A percentile compares a stretch with the other conserved stretches of the same genome.
Evolutionary conservation across 495 filamentous ascomycete species (phyloP).

Genomic region (Pseudotulostoma volvatum): DNA sequence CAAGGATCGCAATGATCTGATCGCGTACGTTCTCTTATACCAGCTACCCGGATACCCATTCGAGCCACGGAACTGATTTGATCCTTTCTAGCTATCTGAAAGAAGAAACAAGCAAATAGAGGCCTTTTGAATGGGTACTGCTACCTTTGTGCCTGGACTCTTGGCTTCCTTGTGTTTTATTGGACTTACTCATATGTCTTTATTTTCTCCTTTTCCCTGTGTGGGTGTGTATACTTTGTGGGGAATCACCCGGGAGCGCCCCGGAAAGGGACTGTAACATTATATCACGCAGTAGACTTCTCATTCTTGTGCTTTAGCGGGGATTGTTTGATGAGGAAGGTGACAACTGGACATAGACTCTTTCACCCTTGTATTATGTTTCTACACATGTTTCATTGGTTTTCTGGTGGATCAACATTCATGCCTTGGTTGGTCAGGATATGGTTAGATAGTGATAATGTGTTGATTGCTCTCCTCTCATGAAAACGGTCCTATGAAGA

Average conservation of each 20-base stretch:
- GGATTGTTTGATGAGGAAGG: too few species aligned
- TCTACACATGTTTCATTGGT: too few species aligned
- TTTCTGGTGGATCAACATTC: too few species aligned
- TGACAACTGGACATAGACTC: background rate
- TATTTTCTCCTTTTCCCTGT: too few species aligned
- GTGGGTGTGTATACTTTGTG: too few species aligned
- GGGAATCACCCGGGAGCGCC: too few species aligned
- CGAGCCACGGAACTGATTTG: slow-evolving; percentile 1
- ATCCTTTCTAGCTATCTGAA: background rate
- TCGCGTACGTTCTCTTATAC: slow-evolving; percentile 53
- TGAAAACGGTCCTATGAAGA: too few species aligned
- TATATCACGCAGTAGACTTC: background rate
- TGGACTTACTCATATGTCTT: too few species aligned
- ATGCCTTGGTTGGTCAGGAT: too few species aligned
- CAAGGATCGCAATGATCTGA: slow-evolving; percentile 98
- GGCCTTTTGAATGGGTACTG: background rate
- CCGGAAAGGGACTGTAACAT: background rate
- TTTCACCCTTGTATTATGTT: background rate
- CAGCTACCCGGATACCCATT: background rate
- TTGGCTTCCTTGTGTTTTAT: too few species aligned
- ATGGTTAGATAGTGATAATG: too few species aligned
- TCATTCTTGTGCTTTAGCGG: background rate
- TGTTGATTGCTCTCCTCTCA: too few species aligned
- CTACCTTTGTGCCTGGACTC: background rate
- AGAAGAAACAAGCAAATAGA: slow-evolving; percentile 2